Conservation (phyloP, 2,329 filamentous ascomycete species). For the Cladosporium sp. region DNA sequence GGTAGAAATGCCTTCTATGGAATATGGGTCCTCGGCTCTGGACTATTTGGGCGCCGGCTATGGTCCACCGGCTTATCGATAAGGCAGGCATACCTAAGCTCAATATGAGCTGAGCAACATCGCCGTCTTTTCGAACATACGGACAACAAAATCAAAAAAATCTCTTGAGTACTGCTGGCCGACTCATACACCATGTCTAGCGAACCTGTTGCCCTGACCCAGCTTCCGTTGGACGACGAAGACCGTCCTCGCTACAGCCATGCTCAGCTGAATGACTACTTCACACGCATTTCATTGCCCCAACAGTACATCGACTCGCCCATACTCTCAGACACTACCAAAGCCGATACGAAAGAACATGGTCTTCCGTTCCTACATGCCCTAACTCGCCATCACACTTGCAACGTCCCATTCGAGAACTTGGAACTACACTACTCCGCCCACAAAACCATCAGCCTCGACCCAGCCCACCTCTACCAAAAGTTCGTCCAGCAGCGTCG, state of each 20-base stretch:
- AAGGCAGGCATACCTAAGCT: not conserved
- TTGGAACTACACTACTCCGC: slow-evolving; percentile 56
- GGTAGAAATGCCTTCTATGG: too few species aligned
- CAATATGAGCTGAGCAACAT: not conserved
- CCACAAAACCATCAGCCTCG: slow-evolving; percentile 50
- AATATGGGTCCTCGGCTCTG: too few species aligned
- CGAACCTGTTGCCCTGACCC: not conserved
- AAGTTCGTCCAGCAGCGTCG: slow-evolving; percentile 52
- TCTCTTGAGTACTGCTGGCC: not conserved
- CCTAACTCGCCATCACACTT: slow-evolving; percentile 42
- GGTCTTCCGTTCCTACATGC: slow-evolving; percentile 31
- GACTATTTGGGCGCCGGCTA: not conserved
- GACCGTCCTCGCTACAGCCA: not conserved
- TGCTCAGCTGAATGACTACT: not conserved
- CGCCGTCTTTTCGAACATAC: not conserved
- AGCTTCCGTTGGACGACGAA: not conserved
- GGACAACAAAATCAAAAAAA: not conserved
- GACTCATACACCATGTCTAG: not conserved
- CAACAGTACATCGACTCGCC: not conserved
- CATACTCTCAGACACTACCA: not conserved
- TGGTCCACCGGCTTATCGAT: not conserved
- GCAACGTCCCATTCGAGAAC: slow-evolving; percentile 58
- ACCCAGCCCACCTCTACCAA: slow-evolving; percentile 52
- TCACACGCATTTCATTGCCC: not conserved
- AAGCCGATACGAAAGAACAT: slow-evolving; percentile 26